Evolutionary conservation across 2,329 filamentous ascomycete species (phyloP), one percentile per base, ranked within the genome.

Genomic region (Drechslerella stenobrocha): DNA sequence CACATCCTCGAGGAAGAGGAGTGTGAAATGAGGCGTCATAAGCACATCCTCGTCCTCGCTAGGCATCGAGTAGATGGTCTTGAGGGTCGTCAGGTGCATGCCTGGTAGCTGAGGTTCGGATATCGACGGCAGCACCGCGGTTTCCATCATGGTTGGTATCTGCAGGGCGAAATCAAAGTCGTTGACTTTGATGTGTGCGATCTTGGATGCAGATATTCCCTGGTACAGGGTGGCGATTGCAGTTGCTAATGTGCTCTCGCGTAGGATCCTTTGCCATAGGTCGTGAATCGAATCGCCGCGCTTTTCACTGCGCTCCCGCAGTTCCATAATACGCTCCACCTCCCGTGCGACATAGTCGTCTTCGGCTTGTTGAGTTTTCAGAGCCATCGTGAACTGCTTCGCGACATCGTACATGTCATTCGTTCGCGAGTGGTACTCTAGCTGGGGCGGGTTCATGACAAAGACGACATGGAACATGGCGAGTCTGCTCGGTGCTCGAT

Each of bases 391-490:
- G 73, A 96, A 86, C 77, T 95, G 95, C 76, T 91, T 93, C 70
- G 91, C 87, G 35, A 97, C 87, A 55, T 88, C 82, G 75, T 96
- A 96, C 74, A 96, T 86, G 70, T 95, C 88, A 42, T 87, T 83
- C 45, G 95, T 79, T 9, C 83, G 79, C 74, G 79, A 81, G 59
- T 88, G 87, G 71, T 87, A 85, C 74, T 96, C 88, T 59, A 91
- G 80, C 52, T 86, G 84, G 50, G 86, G 87, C 2, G 90, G 88
- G 71, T 89, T 87, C 70, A 96, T 79, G 51, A 96, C 88, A 76
- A 97, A 97, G 22, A 97, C 90, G 8, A 96, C 83, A 76, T 96
- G 95, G 78, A 98, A 98, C 92, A 97, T 97, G 13, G 55, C 50
- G 11, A 67, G 63, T 30, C 58, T 67, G 45, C 63, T 67, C 11